These are phyloP conservation scores for Urostyla sp. DNA, from an alignment of 73 alveolate genomes.

Conservation along the genomic window DNA sequence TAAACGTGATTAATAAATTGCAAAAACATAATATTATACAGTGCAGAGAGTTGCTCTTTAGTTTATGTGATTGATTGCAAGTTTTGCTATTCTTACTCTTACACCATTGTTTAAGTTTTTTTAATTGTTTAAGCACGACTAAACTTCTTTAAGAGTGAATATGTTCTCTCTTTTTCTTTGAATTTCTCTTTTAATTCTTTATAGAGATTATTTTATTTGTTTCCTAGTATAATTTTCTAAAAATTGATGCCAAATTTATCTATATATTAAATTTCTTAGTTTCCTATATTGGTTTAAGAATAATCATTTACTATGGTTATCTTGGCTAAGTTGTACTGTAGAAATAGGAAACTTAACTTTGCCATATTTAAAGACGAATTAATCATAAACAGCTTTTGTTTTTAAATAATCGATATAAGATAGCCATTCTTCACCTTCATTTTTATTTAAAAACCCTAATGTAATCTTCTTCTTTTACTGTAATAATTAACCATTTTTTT, in stretches of 20 bases:
- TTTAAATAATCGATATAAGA: constrained; percentile 34
- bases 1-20: constrained; percentile 10
- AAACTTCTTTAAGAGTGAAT: constrained; percentile 1
- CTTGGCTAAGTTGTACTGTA: background rate
- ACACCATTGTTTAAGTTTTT: background rate
- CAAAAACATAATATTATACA: constrained; percentile 5
- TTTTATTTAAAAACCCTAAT: background rate
- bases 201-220: background rate
- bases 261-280: background rate
- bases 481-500: background rate
- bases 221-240: background rate
- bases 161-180: background rate
- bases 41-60: background rate
- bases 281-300: too few relatives aligned
- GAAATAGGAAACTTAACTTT: constrained; percentile 31
- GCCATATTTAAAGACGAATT: constrained; percentile 13
- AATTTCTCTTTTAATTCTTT: background rate
- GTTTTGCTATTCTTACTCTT: background rate
- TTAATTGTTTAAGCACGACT: background rate
- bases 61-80: background rate
- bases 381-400: constrained; percentile 27
- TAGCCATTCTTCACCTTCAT: constrained; percentile 50
- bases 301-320: too few relatives aligned
- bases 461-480: background rate
- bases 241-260: constrained; percentile 19